Conservation (phyloP, 2,329 filamentous ascomycete species). For the Fusarium caatingaense region DNA sequence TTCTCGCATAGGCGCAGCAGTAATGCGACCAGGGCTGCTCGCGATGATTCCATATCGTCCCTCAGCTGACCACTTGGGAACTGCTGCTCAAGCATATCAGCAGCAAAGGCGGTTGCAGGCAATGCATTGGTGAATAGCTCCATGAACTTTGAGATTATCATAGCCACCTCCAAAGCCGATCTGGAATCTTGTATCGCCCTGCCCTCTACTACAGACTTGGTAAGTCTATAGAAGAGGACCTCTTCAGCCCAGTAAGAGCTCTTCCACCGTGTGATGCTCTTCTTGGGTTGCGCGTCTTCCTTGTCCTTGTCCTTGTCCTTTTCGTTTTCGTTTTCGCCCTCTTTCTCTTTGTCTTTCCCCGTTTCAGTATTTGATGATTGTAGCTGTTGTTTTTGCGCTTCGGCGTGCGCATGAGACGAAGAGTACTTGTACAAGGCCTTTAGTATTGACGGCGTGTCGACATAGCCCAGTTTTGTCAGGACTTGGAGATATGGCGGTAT, state of each 20-base stretch:
- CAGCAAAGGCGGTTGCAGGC: slow-evolving; percentile 57
- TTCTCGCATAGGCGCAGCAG: slow-evolving; percentile 72
- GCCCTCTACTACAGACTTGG: slow-evolving; percentile 79
- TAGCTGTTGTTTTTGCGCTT: slow-evolving; percentile 32
- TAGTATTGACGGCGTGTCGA: slow-evolving; percentile 67
- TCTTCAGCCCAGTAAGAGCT: slow-evolving; percentile 78
- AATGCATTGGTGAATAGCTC: slow-evolving; percentile 63
- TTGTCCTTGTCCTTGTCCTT: slow-evolving; percentile 36
- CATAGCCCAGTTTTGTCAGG: slow-evolving; percentile 62
- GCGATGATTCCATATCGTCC: slow-evolving; percentile 70
- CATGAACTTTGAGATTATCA: slow-evolving; percentile 69
- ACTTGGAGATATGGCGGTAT: slow-evolving; percentile 69
- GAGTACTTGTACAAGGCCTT: slow-evolving; percentile 68
- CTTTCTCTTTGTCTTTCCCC: slow-evolving; percentile 20
- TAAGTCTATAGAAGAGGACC: slow-evolving; percentile 91
- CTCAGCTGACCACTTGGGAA: slow-evolving; percentile 58
- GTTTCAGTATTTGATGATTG: background rate
- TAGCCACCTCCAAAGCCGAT: slow-evolving; percentile 63
- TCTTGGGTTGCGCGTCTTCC: slow-evolving; percentile 35
- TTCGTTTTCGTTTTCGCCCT: slow-evolving; percentile 22
- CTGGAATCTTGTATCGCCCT: slow-evolving; percentile 58
- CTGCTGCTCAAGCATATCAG: slow-evolving; percentile 60
- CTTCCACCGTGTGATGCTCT: slow-evolving; percentile 58
- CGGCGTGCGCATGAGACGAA: slow-evolving; percentile 57
- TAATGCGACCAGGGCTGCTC: slow-evolving; percentile 73